These are phyloP conservation scores for Monascus ruber DNA, from an alignment of 2,329 filamentous ascomycete species.

Conservation along the genomic window DNA sequence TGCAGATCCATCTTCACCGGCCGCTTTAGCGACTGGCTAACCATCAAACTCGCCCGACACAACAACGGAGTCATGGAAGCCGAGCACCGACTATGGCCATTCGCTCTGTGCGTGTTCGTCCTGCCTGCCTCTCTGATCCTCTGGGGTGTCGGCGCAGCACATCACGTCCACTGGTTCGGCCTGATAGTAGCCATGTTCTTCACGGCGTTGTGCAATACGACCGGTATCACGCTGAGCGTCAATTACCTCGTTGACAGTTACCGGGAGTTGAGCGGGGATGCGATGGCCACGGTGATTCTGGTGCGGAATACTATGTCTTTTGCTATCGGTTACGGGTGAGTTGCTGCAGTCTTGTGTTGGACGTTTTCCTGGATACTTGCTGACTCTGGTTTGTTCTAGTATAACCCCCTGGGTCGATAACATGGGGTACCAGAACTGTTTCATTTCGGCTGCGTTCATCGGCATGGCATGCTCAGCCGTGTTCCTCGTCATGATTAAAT, in stretches of 20 bases:
- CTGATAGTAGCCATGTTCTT: constrained; percentile 33
- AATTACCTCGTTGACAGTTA: constrained; percentile 33
- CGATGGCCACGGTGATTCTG: constrained; percentile 33
- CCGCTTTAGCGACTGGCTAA: constrained; percentile 28
- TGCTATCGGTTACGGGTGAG: constrained; percentile 32
- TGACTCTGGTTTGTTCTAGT: constrained; percentile 7
- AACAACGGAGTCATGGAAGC: constrained; percentile 32
- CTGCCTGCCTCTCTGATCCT: constrained; percentile 24
- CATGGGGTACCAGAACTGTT: constrained; percentile 36
- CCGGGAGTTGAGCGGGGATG: constrained; percentile 28
- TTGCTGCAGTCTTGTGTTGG: neutral
- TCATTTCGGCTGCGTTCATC: constrained; percentile 30
- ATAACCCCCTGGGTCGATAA: constrained; percentile 38
- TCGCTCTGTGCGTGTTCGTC: constrained; percentile 22
- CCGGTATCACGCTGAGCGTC: constrained; percentile 27
- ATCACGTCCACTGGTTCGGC: constrained; percentile 32
- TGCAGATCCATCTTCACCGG: constrained; percentile 28
- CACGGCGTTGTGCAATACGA: constrained; percentile 28
- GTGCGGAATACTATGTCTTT: constrained; percentile 40
- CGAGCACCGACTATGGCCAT: constrained; percentile 32
- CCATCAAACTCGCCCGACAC: constrained; percentile 26
- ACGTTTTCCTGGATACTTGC: neutral
- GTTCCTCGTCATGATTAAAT: constrained; percentile 31
- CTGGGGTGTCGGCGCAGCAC: constrained; percentile 33
- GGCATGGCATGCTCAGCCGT: constrained; percentile 25